Conservation (phyloP, 129 eudicot genomes). For the Lonicera japonica region DNA sequence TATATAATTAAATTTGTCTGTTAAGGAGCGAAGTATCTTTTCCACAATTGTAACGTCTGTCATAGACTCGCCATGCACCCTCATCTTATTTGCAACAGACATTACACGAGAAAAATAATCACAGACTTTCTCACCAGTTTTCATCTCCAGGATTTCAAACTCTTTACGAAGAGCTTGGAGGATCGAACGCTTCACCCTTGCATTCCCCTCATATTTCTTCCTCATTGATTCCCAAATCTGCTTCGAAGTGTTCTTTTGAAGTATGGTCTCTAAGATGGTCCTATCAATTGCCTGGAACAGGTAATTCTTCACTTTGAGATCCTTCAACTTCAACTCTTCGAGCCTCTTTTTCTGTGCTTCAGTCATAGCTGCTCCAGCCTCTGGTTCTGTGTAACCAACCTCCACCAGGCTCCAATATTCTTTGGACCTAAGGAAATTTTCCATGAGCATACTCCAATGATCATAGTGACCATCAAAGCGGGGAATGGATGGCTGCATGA, state of each 20-base stretch:
- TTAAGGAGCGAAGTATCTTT: not conserved
- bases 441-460: slow-evolving; percentile 8
- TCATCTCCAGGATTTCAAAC: not conserved
- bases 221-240: not conserved
- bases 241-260: not conserved
- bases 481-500: too few species aligned
- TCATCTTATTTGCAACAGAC: not conserved
- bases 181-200: not conserved
- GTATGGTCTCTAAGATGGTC: not conserved
- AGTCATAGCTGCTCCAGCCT: not conserved
- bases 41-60: slow-evolving; percentile 1
- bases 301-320: slow-evolving; percentile 9
- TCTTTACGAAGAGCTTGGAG: not conserved
- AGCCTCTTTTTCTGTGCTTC: not conserved
- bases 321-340: not conserved
- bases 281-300: slow-evolving; percentile 11
- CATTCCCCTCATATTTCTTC: not conserved
- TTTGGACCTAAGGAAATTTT: not conserved
- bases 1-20: not conserved
- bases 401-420: not conserved
- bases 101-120: not conserved
- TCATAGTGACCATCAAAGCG: slow-evolving; percentile 8
- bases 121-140: not conserved
- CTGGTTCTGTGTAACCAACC: not conserved
- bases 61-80: not conserved